These are phyloP conservation scores for Toxicodendron radicans DNA, from an alignment of 345 rosid species.

Conservation along the genomic window DNA sequence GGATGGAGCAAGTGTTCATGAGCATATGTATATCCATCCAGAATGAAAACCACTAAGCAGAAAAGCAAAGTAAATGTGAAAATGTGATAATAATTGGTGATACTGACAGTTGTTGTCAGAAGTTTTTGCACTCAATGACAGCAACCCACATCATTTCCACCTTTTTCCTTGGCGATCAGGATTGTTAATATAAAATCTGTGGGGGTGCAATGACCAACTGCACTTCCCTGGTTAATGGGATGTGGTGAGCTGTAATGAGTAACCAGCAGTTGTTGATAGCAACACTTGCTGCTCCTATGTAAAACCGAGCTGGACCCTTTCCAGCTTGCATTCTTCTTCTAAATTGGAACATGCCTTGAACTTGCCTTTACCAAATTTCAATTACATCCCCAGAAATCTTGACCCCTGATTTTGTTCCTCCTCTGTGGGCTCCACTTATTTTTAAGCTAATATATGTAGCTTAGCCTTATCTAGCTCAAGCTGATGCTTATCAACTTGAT, in stretches of 20 bases:
- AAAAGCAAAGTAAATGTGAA: not conserved
- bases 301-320: slow-evolving; percentile 13
- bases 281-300: not conserved
- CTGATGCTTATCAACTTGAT: not conserved
- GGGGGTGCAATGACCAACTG: not conserved
- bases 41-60: not conserved
- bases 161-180: not conserved
- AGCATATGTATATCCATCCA: slow-evolving; percentile 1
- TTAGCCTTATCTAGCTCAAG: no score
- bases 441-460: no score
- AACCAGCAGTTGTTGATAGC: not conserved
- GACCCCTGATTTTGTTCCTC: not conserved
- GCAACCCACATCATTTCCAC: not conserved
- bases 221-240: not conserved
- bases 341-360: slow-evolving; percentile 5
- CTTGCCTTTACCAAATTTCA: not conserved
- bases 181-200: not conserved
- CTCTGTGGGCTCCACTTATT: not conserved
- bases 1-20: not conserved
- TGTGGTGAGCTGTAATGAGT: slow-evolving; percentile 16
- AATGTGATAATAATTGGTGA: not conserved
- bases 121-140: not conserved
- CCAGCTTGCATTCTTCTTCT: slow-evolving; percentile 13
- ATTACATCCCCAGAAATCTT: not conserved
- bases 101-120: not conserved